Evolutionary conservation across 2,329 filamentous ascomycete species (phyloP), one percentile per base, ranked within the genome.

Genomic region (Aspergillus puulaauensis): DNA sequence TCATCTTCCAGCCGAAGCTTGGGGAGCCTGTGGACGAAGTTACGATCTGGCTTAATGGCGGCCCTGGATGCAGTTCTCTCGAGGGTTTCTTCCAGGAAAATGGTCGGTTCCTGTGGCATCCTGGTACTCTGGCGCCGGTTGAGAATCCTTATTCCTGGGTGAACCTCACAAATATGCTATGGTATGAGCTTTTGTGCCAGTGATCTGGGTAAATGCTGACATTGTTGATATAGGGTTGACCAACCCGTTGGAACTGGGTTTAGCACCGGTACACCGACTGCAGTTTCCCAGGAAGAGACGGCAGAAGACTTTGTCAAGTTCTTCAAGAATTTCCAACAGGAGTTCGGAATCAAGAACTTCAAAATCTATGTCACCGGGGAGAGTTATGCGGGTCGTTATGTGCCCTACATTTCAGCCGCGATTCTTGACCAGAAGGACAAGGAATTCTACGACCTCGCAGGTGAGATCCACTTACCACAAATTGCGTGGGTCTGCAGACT

Each of bases 281-380:
- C 88, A 15, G 86, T 77, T 1, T 85, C 81, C 60, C 84, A 91
- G 63, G 83, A 86, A 45, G 88, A 92, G 61, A 81, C 87, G 1
- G 89, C 89, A 0, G 73, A 77, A 31, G 84, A 93, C 63, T 91
- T 93, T 70, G 75, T 90, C 19, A 88, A 88, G 50, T 95, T 92
- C 75, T 92, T 88, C 81, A 87, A 88, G 76, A 91, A 91, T 75
- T 92, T 91, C 65, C 76, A 91, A 57, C 78, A 90, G 41, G 86
- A 85, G 0, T 92, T 92, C 65, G 80, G 77, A 14, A 80, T 91
- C 65, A 82, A 89, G 39, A 83, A 83, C 27, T 86, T 83, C 67
- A 90, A 89, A 64, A 83, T 91, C 23, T 95, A 88, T 72, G 84
- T 95, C 54, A 82, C 89, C 0, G 90, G 89, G 6, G 89, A 90